phyloP scores from a whole-genome alignment of 805 yeast genomes.

The Candida palmyrensis region DNA sequence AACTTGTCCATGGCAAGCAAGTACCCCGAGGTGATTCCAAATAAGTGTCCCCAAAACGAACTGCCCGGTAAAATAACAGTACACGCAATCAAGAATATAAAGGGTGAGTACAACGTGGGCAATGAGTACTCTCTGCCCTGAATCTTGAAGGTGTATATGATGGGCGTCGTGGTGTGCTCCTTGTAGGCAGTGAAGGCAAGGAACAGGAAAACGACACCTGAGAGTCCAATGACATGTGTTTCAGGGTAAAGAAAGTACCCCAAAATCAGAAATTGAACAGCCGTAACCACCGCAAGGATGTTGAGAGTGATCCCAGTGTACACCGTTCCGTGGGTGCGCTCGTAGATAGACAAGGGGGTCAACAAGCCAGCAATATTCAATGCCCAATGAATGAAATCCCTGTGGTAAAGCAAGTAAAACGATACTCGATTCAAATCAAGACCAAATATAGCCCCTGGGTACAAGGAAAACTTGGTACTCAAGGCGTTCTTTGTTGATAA shows the following conservation, averaged over 20 bases:
- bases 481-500: constrained; percentile 18
- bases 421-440: constrained; percentile 50
- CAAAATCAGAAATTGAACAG: constrained; percentile 52
- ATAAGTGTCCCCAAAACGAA: constrained; percentile 69
- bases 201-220: constrained; percentile 72
- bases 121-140: constrained; percentile 37
- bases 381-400: constrained; percentile 53
- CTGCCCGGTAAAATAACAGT: constrained; percentile 57
- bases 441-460: constrained; percentile 49
- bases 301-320: constrained; percentile 80
- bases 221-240: constrained; percentile 58
- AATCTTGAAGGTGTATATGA: constrained; percentile 23
- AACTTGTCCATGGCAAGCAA: constrained; percentile 54
- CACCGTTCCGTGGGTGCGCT: constrained; percentile 73
- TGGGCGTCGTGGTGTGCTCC: constrained; percentile 35
- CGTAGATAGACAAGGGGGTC: constrained; percentile 62
- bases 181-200: constrained; percentile 54
- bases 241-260: constrained; percentile 47
- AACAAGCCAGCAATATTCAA: constrained; percentile 54
- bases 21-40: constrained; percentile 65
- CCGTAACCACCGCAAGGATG: constrained; percentile 64
- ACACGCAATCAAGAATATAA: constrained; percentile 34
- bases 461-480: constrained; percentile 39
- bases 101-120: constrained; percentile 60
- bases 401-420: constrained; percentile 69